A percentile compares a stretch with the other conserved stretches of the same genome.
These are phyloP conservation scores for Cetraspora pellucida DNA, from an alignment of 192 early-diverging fungal species.

Conservation along the genomic window DNA sequence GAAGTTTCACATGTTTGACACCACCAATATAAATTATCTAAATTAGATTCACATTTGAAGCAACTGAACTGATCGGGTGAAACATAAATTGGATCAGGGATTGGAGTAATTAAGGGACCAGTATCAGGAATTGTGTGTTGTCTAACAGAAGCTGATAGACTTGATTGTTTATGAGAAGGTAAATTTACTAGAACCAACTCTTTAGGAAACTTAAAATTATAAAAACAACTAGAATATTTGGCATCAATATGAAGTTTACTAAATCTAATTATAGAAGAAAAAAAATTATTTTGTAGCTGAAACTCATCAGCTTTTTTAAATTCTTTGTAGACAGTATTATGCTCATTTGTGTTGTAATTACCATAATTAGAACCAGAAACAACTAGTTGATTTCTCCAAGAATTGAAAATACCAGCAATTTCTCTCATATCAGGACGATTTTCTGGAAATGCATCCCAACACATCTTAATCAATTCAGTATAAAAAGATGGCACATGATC, in stretches of 20 bases:
- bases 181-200: no score
- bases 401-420: not conserved
- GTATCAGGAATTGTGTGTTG: no score
- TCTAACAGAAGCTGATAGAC: no score
- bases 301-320: no score
- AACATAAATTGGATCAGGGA: not conserved
- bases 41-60: not conserved
- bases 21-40: not conserved
- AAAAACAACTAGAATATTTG: no score
- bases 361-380: not conserved
- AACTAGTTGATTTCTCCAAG: not conserved
- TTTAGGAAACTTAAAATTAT: no score
- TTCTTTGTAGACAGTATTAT: not conserved
- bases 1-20: not conserved
- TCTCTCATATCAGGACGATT: not conserved
- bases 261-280: no score
- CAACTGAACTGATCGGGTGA: not conserved
- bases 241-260: no score
- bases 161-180: no score
- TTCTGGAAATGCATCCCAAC: not conserved
- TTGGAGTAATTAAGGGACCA: no score
- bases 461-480: not conserved
- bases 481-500: not conserved
- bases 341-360: not conserved
- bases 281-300: no score